Conservation (phyloP, 805 yeast genomes). For the Kuraishia hungarica region DNA sequence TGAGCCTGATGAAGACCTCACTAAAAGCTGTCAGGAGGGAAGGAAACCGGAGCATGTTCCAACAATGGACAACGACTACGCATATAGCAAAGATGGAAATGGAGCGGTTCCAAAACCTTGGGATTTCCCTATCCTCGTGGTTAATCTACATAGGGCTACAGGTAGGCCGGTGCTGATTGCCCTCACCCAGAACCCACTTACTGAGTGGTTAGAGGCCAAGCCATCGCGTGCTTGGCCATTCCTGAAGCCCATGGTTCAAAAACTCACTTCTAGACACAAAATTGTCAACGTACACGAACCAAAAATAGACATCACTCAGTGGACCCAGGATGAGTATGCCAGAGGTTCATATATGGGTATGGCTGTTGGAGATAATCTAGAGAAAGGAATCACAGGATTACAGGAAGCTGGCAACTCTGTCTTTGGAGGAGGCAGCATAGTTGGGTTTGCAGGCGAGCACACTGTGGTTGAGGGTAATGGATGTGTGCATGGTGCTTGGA, state of each 20-base stretch:
- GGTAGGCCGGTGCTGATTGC: constrained; percentile 31
- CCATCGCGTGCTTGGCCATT: constrained; percentile 35
- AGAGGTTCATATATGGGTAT: constrained; percentile 35
- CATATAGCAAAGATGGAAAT: not conserved
- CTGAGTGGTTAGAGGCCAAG: constrained; percentile 35
- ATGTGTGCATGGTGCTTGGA: constrained; percentile 53
- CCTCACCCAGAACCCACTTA: constrained; percentile 40
- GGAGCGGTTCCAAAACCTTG: constrained; percentile 16
- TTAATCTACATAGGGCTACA: constrained; percentile 19
- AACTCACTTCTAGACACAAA: constrained; percentile 5
- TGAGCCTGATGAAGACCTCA: constrained; percentile 16
- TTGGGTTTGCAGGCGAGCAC: constrained; percentile 54
- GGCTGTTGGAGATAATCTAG: constrained; percentile 29
- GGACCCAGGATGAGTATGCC: constrained; percentile 45
- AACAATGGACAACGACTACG: not conserved
- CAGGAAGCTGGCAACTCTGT: constrained; percentile 21
- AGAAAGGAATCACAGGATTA: constrained; percentile 20
- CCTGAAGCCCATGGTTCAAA: constrained; percentile 32
- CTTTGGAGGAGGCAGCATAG: constrained; percentile 5
- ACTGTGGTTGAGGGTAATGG: constrained; percentile 43
- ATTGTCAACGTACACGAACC: constrained; percentile 16
- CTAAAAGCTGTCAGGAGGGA: constrained; percentile 7
- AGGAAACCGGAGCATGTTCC: constrained; percentile 1
- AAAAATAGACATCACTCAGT: constrained; percentile 25
- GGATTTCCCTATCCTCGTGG: constrained; percentile 19